Percentiles rank a stretch among this genome's conserved stretches.
Evolutionary conservation across 768 basidiomycete species (phyloP).

Genomic region (Sporobolomyces pararoseus): DNA sequence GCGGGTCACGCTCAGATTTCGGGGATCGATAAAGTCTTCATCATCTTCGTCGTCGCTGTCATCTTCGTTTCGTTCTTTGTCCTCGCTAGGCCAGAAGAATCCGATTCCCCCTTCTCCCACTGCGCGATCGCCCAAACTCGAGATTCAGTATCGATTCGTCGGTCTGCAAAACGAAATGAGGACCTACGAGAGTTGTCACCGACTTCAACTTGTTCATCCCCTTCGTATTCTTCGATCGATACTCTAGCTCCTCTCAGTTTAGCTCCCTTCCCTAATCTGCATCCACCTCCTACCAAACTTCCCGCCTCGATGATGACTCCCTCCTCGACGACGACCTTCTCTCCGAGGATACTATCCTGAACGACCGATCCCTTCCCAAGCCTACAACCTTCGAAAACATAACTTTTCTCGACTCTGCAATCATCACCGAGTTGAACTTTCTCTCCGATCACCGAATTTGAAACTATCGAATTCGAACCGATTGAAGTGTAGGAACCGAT

Average conservation of each 20-base stretch:
- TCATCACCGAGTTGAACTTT: constrained; percentile 48
- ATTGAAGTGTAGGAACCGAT: constrained; percentile 74
- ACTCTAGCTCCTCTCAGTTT: constrained; percentile 52
- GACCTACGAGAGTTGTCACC: constrained; percentile 40
- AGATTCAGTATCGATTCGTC: no score
- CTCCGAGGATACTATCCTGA: constrained; percentile 74
- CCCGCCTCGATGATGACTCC: constrained; percentile 66
- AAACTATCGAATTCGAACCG: constrained; percentile 65
- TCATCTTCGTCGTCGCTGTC: constrained; percentile 53
- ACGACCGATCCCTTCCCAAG: constrained; percentile 67
- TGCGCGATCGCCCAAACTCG: no score
- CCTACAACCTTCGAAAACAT: constrained; percentile 68
- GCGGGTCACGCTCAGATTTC: constrained; percentile 32
- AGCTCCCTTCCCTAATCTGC: constrained; percentile 70
- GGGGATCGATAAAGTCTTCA: constrained; percentile 49
- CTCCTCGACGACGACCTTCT: constrained; percentile 54
- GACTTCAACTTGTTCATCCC: constrained; percentile 48
- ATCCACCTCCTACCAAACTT: constrained; percentile 75
- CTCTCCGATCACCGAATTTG: constrained; percentile 50
- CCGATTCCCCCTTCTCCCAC: constrained; percentile 73
- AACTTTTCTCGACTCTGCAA: constrained; percentile 57
- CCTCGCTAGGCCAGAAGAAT: constrained; percentile 69
- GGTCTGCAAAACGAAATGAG: constrained; percentile 21
- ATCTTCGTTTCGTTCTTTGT: constrained; percentile 30
- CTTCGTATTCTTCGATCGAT: constrained; percentile 43